Percentiles rank a stretch among this genome's conserved stretches.
Evolutionary conservation across 129 eudicot species (phyloP).

Genomic region (Flaveria linearis): DNA sequence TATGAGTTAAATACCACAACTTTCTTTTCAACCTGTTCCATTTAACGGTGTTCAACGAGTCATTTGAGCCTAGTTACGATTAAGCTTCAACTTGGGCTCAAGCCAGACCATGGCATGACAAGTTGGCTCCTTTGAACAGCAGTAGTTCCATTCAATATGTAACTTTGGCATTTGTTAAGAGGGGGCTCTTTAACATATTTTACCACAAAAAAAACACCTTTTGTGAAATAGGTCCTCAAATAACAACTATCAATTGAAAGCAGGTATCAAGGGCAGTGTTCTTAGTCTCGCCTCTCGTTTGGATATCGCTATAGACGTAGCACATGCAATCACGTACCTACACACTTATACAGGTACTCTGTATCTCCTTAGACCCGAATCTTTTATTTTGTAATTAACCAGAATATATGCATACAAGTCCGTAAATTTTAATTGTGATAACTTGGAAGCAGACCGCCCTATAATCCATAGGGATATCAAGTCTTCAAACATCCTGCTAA

Average conservation of each 20-base stretch:
- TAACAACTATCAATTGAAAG: conserved; percentile 14
- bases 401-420: background rate
- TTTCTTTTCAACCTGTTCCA: background rate
- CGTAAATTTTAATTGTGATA: background rate
- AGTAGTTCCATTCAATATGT: background rate
- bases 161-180: background rate
- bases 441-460: conserved; percentile 68
- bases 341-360: conserved; percentile 82
- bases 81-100: background rate
- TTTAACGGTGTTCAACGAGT: background rate
- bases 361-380: background rate
- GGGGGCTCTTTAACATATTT: too few relatives aligned
- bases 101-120: background rate
- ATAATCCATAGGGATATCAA: conserved; percentile 95
- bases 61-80: background rate
- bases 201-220: too few relatives aligned
- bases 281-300: conserved; percentile 74
- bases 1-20: background rate
- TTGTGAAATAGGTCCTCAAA: background rate
- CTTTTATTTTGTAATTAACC: background rate
- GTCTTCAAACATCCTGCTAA: conserved; percentile 90
- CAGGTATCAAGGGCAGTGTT: conserved; percentile 57
- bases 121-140: background rate
- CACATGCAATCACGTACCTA: conserved; percentile 89
- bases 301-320: conserved; percentile 84